Conservation (phyloP, 495 filamentous ascomycete species). For the Xylaria intraflava region DNA sequence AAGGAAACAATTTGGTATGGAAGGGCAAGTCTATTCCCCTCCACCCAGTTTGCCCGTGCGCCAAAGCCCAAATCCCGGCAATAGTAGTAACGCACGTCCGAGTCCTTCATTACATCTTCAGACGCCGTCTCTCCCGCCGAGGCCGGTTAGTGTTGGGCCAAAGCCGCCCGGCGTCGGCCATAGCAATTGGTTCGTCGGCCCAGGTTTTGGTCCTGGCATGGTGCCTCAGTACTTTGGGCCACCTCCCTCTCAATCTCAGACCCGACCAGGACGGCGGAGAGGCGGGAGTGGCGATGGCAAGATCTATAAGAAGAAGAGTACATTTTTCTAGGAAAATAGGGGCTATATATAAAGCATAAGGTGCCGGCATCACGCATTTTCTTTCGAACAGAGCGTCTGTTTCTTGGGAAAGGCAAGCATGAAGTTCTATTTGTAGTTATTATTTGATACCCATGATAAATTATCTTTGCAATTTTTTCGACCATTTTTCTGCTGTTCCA, state of each 20-base stretch:
- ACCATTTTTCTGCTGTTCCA: background rate
- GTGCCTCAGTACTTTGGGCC: background rate
- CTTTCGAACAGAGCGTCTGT: background rate
- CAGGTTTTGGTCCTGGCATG: background rate
- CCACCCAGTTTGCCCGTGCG: conserved; percentile 21
- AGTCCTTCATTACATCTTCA: conserved; percentile 13
- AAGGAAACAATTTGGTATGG: conserved; percentile 61
- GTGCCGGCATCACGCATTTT: background rate
- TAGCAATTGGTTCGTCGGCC: conserved; percentile 18
- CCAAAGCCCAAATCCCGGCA: background rate
- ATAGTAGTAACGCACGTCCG: conserved; percentile 1
- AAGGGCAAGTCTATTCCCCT: conserved; percentile 34
- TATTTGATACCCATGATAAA: conserved; percentile 21
- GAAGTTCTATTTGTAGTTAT: conserved; percentile 12
- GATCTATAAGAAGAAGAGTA: conserved; percentile 26
- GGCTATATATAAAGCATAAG: background rate
- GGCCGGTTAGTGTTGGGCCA: conserved; percentile 40
- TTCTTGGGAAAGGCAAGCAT: conserved; percentile 4
- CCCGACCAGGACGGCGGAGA: conserved; percentile 12
- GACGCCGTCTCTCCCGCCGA: conserved; percentile 29
- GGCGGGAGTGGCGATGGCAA: conserved; percentile 20
- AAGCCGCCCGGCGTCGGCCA: conserved; percentile 13
- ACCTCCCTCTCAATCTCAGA: background rate
- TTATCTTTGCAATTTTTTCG: background rate
- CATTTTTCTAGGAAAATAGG: conserved; percentile 17